phyloP scores from a whole-genome alignment of 177 flowering plant species.

The Tripterygium wilfordii region DNA sequence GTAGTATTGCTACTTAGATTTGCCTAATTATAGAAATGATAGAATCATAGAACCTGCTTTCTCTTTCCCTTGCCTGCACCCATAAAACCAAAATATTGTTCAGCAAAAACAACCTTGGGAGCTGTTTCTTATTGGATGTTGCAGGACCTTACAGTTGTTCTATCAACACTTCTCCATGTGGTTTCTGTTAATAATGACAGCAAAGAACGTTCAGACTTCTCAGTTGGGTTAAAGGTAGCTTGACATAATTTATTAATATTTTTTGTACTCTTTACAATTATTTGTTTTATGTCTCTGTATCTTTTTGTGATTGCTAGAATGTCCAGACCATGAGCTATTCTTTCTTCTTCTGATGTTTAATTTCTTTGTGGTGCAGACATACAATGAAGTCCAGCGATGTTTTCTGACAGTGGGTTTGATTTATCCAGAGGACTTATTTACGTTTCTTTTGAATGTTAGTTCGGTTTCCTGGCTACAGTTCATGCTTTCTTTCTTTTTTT shows the following conservation, averaged over 20 bases:
- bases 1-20: too few species aligned
- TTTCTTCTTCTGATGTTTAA: not conserved
- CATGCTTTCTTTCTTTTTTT: too few species aligned
- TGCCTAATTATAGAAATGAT: too few species aligned
- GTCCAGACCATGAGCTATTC: too few species aligned
- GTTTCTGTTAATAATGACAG: conserved; percentile 52
- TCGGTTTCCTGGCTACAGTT: not conserved
- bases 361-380: conserved; percentile 53
- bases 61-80: too few species aligned
- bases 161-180: conserved; percentile 82
- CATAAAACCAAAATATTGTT: too few species aligned
- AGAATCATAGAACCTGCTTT: too few species aligned
- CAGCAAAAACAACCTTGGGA: too few species aligned
- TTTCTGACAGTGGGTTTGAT: conserved; percentile 83
- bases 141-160: conserved; percentile 71
- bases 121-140: conserved; percentile 2
- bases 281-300: too few species aligned
- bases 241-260: too few species aligned
- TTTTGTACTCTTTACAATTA: too few species aligned
- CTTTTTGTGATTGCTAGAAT: too few species aligned
- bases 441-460: conserved; percentile 87
- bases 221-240: conserved; percentile 82
- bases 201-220: conserved; percentile 54
- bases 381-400: conserved; percentile 94
- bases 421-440: conserved; percentile 85